Evolutionary conservation across 805 yeast genomes (phyloP), one percentile per base, ranked within the genome.

Genomic region (Saccharomyces jurei): DNA sequence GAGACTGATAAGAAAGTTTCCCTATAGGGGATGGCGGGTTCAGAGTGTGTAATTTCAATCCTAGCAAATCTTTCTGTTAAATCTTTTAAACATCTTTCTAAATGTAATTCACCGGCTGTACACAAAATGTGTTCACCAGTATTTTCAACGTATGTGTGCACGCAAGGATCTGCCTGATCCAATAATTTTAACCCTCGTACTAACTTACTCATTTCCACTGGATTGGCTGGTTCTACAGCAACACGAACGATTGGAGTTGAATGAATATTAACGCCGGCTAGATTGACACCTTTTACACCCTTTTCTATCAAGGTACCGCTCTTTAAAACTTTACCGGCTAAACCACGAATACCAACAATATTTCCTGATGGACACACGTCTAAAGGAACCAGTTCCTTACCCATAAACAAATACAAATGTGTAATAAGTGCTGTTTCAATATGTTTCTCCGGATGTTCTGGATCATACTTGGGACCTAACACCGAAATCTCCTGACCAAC

Each of bases 91-190:
- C 99, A 94, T 65, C 99, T 80, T 65, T 94, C 99, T 46, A 94
- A 75, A 74, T 94, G 99, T 58, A 94, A 76, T 70, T 94, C 99
- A 50, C 99, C 99, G 9, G 99, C 97, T 9, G 96, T 91, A 48
- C 96, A 89, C 61, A 94, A 75, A 59, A 94, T 90, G 61, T 88
- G 87, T 70, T 94, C 99, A 54, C 99, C 99, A 8, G 84, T 82
- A 55, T 89, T 96, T 63, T 88, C 91, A 47, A 89, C 76, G 63
- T 81, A 86, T 54, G 91, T 86, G 62, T 89, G 89, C 22, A 91
- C 95, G 63, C 96, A 92, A 0, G 99, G 97, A 70, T 94, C 99
- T 0, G 97, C 92, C 60, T 84, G 85, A 52, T 91, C 83, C 46
- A 94, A 75, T 54, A 89, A 72, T 59, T 82, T 83, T 56, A 94